phyloP scores from a whole-genome alignment of 2,329 filamentous ascomycete genomes.

The Penicillium sp. region DNA sequence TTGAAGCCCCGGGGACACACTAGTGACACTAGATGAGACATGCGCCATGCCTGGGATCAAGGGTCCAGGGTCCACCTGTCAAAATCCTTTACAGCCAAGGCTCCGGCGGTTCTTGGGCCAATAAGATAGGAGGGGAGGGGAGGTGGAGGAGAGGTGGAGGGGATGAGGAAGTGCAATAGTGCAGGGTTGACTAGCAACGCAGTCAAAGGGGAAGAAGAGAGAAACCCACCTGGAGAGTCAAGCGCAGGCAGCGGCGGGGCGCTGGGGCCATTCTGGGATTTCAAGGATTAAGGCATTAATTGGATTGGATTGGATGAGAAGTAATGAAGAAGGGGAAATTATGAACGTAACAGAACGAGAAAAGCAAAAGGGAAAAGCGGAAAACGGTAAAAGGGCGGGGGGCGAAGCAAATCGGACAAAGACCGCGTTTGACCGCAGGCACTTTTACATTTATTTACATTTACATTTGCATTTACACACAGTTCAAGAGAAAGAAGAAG shows the following conservation, averaged over 20 bases:
- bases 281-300: constrained; percentile 21
- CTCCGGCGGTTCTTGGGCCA: neutral
- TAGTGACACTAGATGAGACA: too few relatives aligned
- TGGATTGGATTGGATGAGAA: constrained; percentile 1
- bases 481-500: too few relatives aligned
- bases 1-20: too few relatives aligned
- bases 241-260: constrained; percentile 38
- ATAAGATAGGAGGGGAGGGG: neutral
- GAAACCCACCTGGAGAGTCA: constrained; percentile 25
- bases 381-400: too few relatives aligned
- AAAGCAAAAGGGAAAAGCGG: too few relatives aligned
- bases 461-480: too few relatives aligned
- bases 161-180: neutral
- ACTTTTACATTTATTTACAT: too few relatives aligned
- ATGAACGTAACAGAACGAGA: too few relatives aligned
- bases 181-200: too few relatives aligned
- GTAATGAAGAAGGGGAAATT: neutral
- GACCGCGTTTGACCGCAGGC: too few relatives aligned
- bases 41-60: too few relatives aligned
- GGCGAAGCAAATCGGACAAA: too few relatives aligned
- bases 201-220: neutral
- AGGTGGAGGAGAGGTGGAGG: constrained; percentile 9
- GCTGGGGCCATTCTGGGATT: constrained; percentile 37
- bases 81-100: neutral
- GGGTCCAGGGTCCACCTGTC: neutral